phyloP scores from a whole-genome alignment of 2,329 filamentous ascomycete genomes.

The Curvularia verruculosa region DNA sequence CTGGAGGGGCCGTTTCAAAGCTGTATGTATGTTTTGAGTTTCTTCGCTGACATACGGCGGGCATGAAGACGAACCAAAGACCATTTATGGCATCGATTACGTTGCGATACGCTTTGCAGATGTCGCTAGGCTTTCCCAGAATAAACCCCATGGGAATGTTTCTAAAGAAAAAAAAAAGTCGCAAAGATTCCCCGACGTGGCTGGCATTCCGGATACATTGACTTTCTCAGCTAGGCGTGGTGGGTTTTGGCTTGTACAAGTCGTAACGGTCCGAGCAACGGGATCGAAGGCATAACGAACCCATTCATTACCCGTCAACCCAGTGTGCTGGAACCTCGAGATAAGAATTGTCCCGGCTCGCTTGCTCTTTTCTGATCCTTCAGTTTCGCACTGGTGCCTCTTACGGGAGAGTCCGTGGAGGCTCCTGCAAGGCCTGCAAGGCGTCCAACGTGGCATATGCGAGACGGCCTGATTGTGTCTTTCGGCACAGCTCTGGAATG shows the following conservation, averaged over 20 bases:
- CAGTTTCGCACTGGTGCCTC: not conserved
- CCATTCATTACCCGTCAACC: not conserved
- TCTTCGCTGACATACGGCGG: not conserved
- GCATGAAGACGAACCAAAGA: not conserved
- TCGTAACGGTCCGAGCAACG: not conserved
- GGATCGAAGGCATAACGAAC: not conserved
- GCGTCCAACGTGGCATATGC: constrained; percentile 11
- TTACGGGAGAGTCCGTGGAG: constrained; percentile 5
- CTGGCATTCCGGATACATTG: not conserved
- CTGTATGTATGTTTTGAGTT: not conserved
- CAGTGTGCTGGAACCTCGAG: not conserved
- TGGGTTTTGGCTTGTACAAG: not conserved
- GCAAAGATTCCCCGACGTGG: not conserved
- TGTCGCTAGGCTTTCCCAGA: not conserved
- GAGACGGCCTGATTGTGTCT: constrained; percentile 3
- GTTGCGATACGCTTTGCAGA: not conserved
- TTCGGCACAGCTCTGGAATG: constrained; percentile 1
- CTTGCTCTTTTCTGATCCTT: not conserved
- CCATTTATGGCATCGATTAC: not conserved
- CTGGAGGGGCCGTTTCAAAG: not conserved
- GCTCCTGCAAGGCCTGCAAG: constrained; percentile 13
- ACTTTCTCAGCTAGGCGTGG: not conserved
- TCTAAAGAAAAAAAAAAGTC: too few relatives aligned
- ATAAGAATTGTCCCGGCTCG: not conserved
- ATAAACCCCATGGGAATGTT: not conserved